Base-by-base conservation (phyloP, 78 protist genomes). In the Polysphondylium violaceum region DNA sequence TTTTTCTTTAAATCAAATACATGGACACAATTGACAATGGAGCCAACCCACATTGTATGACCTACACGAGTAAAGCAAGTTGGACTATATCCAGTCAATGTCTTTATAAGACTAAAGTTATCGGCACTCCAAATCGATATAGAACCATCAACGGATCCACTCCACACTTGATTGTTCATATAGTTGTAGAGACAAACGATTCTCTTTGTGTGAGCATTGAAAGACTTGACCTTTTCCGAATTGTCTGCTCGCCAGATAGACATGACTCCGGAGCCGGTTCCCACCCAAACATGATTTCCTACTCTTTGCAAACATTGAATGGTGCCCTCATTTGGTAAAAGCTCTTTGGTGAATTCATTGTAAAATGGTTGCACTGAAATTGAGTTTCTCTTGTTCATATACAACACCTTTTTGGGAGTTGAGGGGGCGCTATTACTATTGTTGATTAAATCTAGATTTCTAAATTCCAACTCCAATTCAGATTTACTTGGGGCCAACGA, bases 141-240 rank as follows among this genome's bases (percentile, higher is more conserved):
- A 6, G 75, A 59, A 56, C 69, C 63, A 58, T 83, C 91, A 1
- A 79, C 91, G 55, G 61, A 40, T n/a, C 91, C 91, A 83, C 79
- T 47, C 91, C 91, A 83, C 31, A 83, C 91, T n/a, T n/a, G n/a
- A 0, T 56, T 83, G 19, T 83, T 83, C 91, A 83, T 83, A 7
- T 72, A 40, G 19, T 55, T 36, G 23, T 83, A 83, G 25, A 83
- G 73, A 83, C 91, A 83, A 50, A 69, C 81, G 29, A 83, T 83
- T 23, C 91, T 50, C 31, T 53, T 50, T 29, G 61, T 19, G 23
- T 83, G 76, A 16, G 91, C 91, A 44, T 51, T 38, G 41, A 83
- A 69, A 17, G 55, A 14, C 12, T 43, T 40, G 29, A 68, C 67
- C 29, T 83, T 83, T 50, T 83, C 91, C 17, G 59, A 67, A 44